Base-by-base conservation (phyloP, 2,329 filamentous ascomycete genomes). In the Pseudogymnoascus sp. region DNA sequence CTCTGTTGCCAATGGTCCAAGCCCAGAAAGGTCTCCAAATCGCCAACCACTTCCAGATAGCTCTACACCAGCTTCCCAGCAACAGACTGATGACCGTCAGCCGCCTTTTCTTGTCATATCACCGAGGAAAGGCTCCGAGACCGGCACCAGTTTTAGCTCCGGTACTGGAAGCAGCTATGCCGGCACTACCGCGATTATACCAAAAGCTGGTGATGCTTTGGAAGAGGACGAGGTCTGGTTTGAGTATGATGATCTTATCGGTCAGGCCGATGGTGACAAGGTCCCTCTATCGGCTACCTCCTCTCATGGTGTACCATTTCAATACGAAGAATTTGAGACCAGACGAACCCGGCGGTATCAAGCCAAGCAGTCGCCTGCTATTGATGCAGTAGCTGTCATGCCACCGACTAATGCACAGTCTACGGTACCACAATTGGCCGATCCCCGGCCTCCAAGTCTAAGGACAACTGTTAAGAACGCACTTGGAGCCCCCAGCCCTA, bases 161-260 rank as follows among this genome's bases (percentile, higher is more conserved):
- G 85, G 84, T 0, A 74, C 81, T 29, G 63, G 63, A 12, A 77
- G 81, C 59, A 85, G 82, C 62, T 85, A 82, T 65, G 80, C 81
- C 10, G 82, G 82, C 5, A 84, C 86, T 3, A 89, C 86, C 13
- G 87, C 89, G 5, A 76, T 91, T 2, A 78, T 89, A 21, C 88
- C 89, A 0, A 76, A 79, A 2, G 79, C 84, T 1, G 79, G 79
- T 48, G 84, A 85, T 3, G 86, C 84, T 0, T 80, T 87, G 3
- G 84, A 78, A 0, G 90, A 95, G 66, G 93, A 97, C 68, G 93
- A 97, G 71, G 83, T 96, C 1, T 97, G 93, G 93, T 33, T 44
- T 15, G 93, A 96, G 74, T 97, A 95, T 71, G 87, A 97, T 67
- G 93, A 97, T 68, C 78, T 97, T 10, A 83, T 97, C 61, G 89